Evolutionary conservation across 306 rosid species (phyloP).

Genomic region (Casuarina equisetifolia): DNA sequence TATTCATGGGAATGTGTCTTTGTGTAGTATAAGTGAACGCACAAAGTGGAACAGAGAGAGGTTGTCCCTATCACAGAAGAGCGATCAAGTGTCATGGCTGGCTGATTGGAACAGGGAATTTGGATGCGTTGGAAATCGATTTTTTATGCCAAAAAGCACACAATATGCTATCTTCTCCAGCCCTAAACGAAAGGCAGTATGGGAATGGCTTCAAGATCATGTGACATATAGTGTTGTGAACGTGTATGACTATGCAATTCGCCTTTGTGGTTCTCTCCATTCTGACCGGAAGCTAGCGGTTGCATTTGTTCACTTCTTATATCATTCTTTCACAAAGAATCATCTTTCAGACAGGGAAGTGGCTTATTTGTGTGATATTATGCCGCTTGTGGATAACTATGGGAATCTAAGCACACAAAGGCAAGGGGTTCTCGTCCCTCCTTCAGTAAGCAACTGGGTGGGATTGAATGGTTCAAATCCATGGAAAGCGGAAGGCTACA

Average conservation of each 20-base stretch:
- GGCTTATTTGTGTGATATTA: constrained; percentile 9
- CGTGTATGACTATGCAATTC: constrained; percentile 33
- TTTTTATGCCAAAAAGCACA: constrained; percentile 57
- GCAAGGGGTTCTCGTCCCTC: constrained; percentile 55
- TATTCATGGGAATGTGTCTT: constrained; percentile 33
- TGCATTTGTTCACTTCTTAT: constrained; percentile 56
- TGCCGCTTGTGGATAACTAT: constrained; percentile 66
- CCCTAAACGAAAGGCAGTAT: constrained; percentile 22
- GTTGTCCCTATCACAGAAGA: constrained; percentile 28
- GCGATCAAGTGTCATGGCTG: constrained; percentile 48
- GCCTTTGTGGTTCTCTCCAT: constrained; percentile 15
- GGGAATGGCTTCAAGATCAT: constrained; percentile 41
- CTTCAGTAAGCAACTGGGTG: constrained; percentile 71
- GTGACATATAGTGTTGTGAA: constrained; percentile 19
- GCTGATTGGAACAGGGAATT: constrained; percentile 54
- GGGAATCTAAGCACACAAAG: constrained; percentile 26
- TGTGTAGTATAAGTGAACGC: constrained; percentile 37
- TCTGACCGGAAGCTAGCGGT: constrained; percentile 27
- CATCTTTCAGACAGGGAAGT: constrained; percentile 30
- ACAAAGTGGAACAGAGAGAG: not conserved
- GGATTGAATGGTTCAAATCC: constrained; percentile 52
- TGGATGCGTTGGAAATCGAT: constrained; percentile 8
- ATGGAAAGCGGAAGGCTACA: constrained; percentile 51
- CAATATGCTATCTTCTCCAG: constrained; percentile 39
- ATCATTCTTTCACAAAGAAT: constrained; percentile 25